Evolutionary conservation across 2,329 filamentous ascomycete species (phyloP), one percentile per base, ranked within the genome.

Genomic region (Colletotrichum limetticola): DNA sequence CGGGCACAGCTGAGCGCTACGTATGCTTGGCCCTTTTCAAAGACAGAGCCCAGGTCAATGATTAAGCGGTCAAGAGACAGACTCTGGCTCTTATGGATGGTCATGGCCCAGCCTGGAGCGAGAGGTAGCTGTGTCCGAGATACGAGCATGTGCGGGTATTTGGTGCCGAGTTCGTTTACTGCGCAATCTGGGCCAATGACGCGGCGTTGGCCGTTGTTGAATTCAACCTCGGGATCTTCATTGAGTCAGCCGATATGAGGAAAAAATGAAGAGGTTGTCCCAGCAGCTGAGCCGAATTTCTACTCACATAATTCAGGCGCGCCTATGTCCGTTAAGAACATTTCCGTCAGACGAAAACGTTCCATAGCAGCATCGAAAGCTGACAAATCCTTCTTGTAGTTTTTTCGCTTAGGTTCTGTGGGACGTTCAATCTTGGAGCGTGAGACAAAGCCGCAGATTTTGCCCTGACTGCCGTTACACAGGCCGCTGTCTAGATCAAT

Each of bases 1-100:
- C 83, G 84, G n/a, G 88, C 89, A 74, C 90, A 81, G 24, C 87
- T 90, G 19, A 92, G 82, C n/a, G 89, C 90, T 8, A 92, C 91
- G 69, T 93, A 92, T 0, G 87, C 86, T 79, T 92, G 90, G 0
- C 90, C 89, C 32, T 85, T 82, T 70, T 88, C 88, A 75, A 91
- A 92, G 0, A 84, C 84, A 5, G 79, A 78, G 0, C 78, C 77
- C 5, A 92, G 77, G 76, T 92, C 81, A 1, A 92, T 88, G 2
- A 87, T 83, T 2, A 90, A 89, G 37, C 37, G 37, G 14, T 42
- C 37, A 3, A 42, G 37, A 6, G 37, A 42, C 37, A 42, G 14
- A 14, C 37, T 19, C 16, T 42, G 37, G 5, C 37, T 42, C 37
- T 42, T 42, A 5, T 42, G 37, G 37, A 42, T 42, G 37, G 37